Base-by-base conservation (phyloP, 1,139 yeast genomes). In the Yamadazyma sp. region DNA sequence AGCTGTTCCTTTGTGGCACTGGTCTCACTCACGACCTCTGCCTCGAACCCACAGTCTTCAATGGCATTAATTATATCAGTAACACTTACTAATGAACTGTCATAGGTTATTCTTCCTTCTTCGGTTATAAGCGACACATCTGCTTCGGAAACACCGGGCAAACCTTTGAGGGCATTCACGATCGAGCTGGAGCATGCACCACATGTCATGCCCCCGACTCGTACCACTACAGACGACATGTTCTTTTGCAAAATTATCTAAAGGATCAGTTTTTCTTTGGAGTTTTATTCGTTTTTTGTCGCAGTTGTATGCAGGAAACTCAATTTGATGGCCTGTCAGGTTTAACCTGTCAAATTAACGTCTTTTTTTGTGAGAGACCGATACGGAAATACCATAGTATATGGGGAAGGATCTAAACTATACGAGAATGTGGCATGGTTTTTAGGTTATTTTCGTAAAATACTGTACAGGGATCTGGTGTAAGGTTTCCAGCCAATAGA, bases 1-100 rank as follows among this genome's bases (percentile, higher is more conserved):
- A 14, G 12, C 4, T 5, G 10, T 3, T 6, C 13, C 4, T 13
- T 12, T 16, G 11, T 14, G 30, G 16, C 17, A 7, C 12, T 12
- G 5, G 35, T 4, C 11, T 35, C 41, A 6, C 38, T 35, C 12
- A 50, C 39, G 9, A 55, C 33, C 13, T 35, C 38, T 2, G 63
- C 73, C 29, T 64, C 73, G 45, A 69, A 69, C 3, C 75, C 76
- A 47, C 70, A 61, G 35, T 63, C 65, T 41, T 67, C 70, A 23
- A 70, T 59, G 10, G 57, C 13, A 2, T 47, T 23, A 9, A 46
- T 39, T 14, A 41, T 38, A 8, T 21, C 29, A 7, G 31, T 25
- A 5, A 27, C 15, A 21, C 35, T 16, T 2, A 40, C 42, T 21
- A 37, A 20, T 4, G 33, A 28, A 1, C 34, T 35, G 36, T 56